These are phyloP conservation scores for Anthostomella pinea DNA, from an alignment of 2,329 filamentous ascomycete genomes.

Conservation along the genomic window DNA sequence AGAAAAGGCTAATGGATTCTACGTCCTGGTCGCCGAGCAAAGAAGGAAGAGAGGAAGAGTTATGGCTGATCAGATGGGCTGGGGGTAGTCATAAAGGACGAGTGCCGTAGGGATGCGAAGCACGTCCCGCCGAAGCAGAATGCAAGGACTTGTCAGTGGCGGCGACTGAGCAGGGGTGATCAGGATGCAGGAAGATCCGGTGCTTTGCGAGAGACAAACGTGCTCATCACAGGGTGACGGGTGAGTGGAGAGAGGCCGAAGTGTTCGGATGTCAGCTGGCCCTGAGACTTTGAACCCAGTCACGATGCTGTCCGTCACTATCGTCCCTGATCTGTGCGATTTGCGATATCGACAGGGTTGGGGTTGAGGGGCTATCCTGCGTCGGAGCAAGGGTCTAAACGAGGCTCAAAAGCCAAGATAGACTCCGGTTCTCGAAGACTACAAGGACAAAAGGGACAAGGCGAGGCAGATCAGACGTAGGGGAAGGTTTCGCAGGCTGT, in stretches of 20 bases:
- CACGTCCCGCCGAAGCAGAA: constrained; percentile 7
- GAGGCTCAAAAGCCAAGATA: constrained; percentile 17
- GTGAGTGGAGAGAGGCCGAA: constrained; percentile 15
- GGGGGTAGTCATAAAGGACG: constrained; percentile 40
- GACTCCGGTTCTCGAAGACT: constrained; percentile 3
- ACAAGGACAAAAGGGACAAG: too few relatives aligned
- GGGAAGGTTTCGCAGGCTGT: constrained; percentile 43
- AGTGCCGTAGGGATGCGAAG: constrained; percentile 7
- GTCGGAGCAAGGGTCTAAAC: constrained; percentile 21
- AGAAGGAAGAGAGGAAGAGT: constrained; percentile 32
- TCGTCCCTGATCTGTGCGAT: constrained; percentile 11
- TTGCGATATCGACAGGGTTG: constrained; percentile 12
- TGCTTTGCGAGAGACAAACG: constrained; percentile 12
- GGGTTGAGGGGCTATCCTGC: constrained; percentile 1
- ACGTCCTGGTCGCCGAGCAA: constrained; percentile 42
- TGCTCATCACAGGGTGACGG: constrained; percentile 17
- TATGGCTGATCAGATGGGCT: constrained; percentile 28
- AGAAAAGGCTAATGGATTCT: constrained; percentile 40
- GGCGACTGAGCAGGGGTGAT: constrained; percentile 21
- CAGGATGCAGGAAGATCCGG: constrained; percentile 27
- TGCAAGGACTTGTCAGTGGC: too few relatives aligned
- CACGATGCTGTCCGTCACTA: constrained; percentile 24
- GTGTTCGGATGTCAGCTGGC: constrained; percentile 38
- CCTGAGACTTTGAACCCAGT: constrained; percentile 38
- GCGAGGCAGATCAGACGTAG: constrained; percentile 42